Conservation (phyloP, 192 early-diverging fungal genomes). For the Mortierella antarctica region DNA sequence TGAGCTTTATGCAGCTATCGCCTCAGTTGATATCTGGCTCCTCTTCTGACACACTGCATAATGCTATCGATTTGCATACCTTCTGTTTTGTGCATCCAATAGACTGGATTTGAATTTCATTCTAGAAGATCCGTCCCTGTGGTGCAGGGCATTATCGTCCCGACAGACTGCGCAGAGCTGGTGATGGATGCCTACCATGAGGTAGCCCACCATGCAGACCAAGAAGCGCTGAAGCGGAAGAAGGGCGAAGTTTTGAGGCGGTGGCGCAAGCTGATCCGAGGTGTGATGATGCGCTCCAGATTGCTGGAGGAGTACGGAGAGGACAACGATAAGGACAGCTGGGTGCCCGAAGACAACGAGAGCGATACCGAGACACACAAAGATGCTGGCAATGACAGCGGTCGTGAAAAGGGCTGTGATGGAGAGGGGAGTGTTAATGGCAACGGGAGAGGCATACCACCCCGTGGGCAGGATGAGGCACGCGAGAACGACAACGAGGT, state of each 20-base stretch:
- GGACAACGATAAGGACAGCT: conserved; percentile 21
- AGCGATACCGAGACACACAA: neutral
- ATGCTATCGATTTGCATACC: neutral
- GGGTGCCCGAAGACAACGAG: conserved; percentile 20
- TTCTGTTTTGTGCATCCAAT: conserved; percentile 2
- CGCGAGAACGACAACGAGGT: neutral
- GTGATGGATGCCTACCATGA: conserved; percentile 64
- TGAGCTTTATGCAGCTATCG: neutral
- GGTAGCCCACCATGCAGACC: conserved; percentile 38
- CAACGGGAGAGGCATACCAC: neutral
- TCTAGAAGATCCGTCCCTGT: conserved; percentile 69
- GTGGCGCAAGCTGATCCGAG: conserved; percentile 69
- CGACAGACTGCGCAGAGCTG: conserved; percentile 65
- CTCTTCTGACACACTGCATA: neutral
- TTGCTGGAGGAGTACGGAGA: conserved; percentile 68
- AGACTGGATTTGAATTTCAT: conserved; percentile 81
- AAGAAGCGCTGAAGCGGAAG: conserved; percentile 52
- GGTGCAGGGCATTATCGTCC: conserved; percentile 76
- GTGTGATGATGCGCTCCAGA: conserved; percentile 60
- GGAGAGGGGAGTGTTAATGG: neutral
- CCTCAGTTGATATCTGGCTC: conserved; percentile 7
- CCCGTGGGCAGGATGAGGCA: neutral
- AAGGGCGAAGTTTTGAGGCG: conserved; percentile 55
- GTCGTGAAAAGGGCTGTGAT: neutral
- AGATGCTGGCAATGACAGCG: neutral